A percentile compares a stretch with the other conserved stretches of the same genome.
Evolutionary conservation across 208 protist species (phyloP).

Genomic region (Wallacemonas rigidus): DNA sequence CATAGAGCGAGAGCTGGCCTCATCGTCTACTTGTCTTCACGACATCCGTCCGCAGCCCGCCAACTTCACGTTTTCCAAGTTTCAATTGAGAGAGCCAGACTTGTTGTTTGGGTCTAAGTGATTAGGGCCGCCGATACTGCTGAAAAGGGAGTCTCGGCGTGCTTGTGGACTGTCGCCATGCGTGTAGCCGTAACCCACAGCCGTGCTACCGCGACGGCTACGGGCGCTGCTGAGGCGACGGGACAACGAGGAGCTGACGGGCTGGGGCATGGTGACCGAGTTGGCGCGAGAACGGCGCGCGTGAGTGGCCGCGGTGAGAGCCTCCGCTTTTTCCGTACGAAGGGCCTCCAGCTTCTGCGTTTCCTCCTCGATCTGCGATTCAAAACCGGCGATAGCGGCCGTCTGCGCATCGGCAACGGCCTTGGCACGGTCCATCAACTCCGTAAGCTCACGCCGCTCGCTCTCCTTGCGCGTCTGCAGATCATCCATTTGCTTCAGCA

Average conservation of each 20-base stretch:
- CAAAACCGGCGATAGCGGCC: conserved; percentile 1
- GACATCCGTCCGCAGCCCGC: too few relatives aligned
- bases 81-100: too few relatives aligned
- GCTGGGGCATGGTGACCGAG: conserved; percentile 1
- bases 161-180: conserved; percentile 7
- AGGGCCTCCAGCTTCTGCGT: conserved; percentile 25
- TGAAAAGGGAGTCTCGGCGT: background rate
- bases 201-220: conserved; percentile 13
- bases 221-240: conserved; percentile 11
- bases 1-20: too few relatives aligned
- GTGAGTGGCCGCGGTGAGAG: conserved; percentile 8
- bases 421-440: conserved; percentile 7
- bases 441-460: conserved; percentile 18
- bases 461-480: conserved; percentile 1
- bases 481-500: conserved; percentile 13
- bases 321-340: conserved; percentile 18
- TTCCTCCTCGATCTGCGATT: conserved; percentile 14
- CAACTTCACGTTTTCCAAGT: too few relatives aligned
- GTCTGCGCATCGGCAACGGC: conserved; percentile 1
- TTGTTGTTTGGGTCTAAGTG: background rate
- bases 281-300: conserved; percentile 7
- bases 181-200: conserved; percentile 3
- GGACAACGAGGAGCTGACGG: background rate
- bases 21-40: too few relatives aligned
- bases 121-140: background rate